phyloP scores from a whole-genome alignment of 352 stramenopile genomes.

The Aphanomyces euteiches region DNA sequence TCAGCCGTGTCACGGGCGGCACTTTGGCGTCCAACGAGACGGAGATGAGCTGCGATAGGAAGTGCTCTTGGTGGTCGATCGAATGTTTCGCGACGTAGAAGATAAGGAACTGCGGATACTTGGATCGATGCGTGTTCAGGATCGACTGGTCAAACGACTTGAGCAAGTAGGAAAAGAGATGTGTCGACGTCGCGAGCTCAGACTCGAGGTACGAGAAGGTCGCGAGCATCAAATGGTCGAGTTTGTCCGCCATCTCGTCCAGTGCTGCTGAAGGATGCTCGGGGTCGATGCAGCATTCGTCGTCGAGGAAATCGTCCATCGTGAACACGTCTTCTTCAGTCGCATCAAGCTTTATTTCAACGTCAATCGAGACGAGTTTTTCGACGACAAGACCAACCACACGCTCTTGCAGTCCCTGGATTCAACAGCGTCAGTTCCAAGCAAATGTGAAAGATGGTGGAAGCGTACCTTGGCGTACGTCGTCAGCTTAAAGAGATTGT shows the following conservation, averaged over 20 bases:
- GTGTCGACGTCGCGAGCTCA: constrained; percentile 31
- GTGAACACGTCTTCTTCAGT: constrained; percentile 81
- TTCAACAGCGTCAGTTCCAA: neutral
- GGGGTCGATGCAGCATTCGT: constrained; percentile 31
- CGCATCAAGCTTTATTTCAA: constrained; percentile 87
- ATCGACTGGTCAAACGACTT: constrained; percentile 84
- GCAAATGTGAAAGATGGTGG: neutral
- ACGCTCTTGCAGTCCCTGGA: constrained; percentile 63
- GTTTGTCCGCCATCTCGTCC: constrained; percentile 83
- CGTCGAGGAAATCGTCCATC: constrained; percentile 68
- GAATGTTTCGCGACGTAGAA: constrained; percentile 84
- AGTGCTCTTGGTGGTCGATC: constrained; percentile 74
- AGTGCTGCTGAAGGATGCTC: constrained; percentile 40
- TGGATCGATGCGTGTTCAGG: constrained; percentile 87
- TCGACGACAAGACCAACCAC: constrained; percentile 83
- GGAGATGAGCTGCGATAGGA: constrained; percentile 75
- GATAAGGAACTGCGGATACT: constrained; percentile 91
- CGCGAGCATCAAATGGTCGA: constrained; percentile 85
- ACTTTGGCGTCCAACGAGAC: constrained; percentile 58
- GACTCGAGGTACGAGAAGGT: constrained; percentile 84
- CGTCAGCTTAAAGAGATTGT: constrained; percentile 65
- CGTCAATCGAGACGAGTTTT: constrained; percentile 79
- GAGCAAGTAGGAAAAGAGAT: constrained; percentile 73
- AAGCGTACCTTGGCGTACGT: constrained; percentile 43
- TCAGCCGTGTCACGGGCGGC: constrained; percentile 88